Evolutionary conservation across 1,284 basidiomycete species (phyloP), one percentile per base, ranked within the genome.

Genomic region (Tylopilus sp.): DNA sequence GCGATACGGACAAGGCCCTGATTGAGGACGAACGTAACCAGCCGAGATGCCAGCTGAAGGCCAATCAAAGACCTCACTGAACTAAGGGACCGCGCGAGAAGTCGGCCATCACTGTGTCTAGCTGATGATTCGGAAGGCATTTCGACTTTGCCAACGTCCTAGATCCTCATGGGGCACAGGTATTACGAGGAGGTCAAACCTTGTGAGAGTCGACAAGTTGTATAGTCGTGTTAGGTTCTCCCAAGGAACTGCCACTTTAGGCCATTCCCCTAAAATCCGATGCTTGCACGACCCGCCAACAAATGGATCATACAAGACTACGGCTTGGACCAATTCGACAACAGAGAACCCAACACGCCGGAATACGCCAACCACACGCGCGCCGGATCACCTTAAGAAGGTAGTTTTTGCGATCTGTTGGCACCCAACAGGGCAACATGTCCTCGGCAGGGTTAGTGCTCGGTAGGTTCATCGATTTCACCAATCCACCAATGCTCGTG

Each of bases 1-100:
- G 89, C 85, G 33, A 95, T 78, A 1, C 93, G 84, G 39, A 97
- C 77, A 6, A 97, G 77, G 8, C 82, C 75, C 69, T 97, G 93
- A 67, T 98, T 97, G 41, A 98, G 78, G 6, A 76, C 68, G 62
- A 97, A 97, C 0, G 96, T 97, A 56, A 94, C 76, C 6, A 90
- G 60, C 0, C 96, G 79, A 30, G 92, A 89, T 48, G 86, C 73
- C 37, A 97, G 73, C 63, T 98, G 96, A 11, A 98, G 82, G 26
- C 84, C 80, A 60, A 98, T 84, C 28, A 98, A 78, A 21, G 87
- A 86, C n/a, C 81, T 81, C 13, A 81, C 84, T 6, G 88, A 84
- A n/a, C 75, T 69, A 12, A 86, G 66, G 1, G 77, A 74, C n/a
- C 66, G 66, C 15, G 59, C 51, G 30, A 71, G 66, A 49, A 76